Evolutionary conservation across 495 filamentous ascomycete species (phyloP), one percentile per base, ranked within the genome.

Genomic region (Terfezia claveryi): DNA sequence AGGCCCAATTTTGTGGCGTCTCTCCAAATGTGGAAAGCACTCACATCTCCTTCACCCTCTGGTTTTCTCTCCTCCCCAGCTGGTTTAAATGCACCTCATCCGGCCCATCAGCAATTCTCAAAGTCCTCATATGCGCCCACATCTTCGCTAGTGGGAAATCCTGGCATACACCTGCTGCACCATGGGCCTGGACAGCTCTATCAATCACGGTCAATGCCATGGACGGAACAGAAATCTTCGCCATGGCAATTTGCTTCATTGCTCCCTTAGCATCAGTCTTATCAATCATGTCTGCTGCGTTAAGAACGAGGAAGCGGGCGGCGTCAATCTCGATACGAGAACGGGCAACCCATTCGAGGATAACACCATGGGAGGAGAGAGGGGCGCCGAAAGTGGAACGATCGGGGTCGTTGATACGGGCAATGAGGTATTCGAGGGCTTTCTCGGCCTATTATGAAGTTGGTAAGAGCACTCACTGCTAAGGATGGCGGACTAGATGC

Each of bases 1-100:
- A 46, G 41, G 12, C 12, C 12, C 17, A 8, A 14, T 5, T 14
- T 20, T 20, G 12, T 46, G 17, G 4, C 41, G 17, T 4, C 8
- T 4, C 12, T 46, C 12, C 4, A 5, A 14, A 14, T 14, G 8
- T 5, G 4, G 14, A n/a, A 36, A n/a, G 23, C 37, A 60, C 61
- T 54, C 37, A 62, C 62, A 87, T 72, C 46, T 75, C 79, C 68
- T 72, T 73, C 41, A 77, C 74, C 44, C 75, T 68, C 69, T 76
- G 80, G 64, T 87, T 92, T 74, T 95, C 87, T 52, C 85, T 79
- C 61, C 77, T 76, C 10, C 86, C 88, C 69, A 94, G 73, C 67
- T 94, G 87, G 70, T 92, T 83, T 66, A 94, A 68, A 69, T 94
- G 87, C 41, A 92, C 87, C 75, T 94, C 88, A 68, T 94, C 88